These are phyloP conservation scores for Zygoascus meyerae DNA, from an alignment of 1,139 yeast genomes.

Conservation along the genomic window DNA sequence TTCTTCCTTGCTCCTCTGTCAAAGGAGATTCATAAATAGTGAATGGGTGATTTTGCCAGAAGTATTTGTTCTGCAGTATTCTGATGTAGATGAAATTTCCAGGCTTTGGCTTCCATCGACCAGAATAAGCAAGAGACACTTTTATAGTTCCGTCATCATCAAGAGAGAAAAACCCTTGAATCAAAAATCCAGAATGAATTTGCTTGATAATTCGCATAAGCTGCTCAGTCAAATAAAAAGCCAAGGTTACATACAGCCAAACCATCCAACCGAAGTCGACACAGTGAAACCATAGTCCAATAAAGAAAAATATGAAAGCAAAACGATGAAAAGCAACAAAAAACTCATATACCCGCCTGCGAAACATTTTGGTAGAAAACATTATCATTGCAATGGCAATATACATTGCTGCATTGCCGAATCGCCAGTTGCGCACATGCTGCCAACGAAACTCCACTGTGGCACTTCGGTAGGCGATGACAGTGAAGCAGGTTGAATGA, in stretches of 20 bases:
- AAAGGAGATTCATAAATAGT: slow-evolving; percentile 40
- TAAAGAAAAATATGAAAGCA: slow-evolving; percentile 39
- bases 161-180: slow-evolving; percentile 34
- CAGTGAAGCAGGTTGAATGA: slow-evolving; percentile 32
- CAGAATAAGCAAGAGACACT: slow-evolving; percentile 23
- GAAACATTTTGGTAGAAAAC: slow-evolving; percentile 17
- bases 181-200: slow-evolving; percentile 37
- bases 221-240: slow-evolving; percentile 39
- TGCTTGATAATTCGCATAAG: slow-evolving; percentile 26
- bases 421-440: slow-evolving; percentile 42
- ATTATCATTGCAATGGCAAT: slow-evolving; percentile 14
- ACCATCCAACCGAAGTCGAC: slow-evolving; percentile 48
- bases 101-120: slow-evolving; percentile 41
- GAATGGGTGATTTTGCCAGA: slow-evolving; percentile 65
- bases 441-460: slow-evolving; percentile 36
- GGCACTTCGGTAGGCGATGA: slow-evolving; percentile 35
- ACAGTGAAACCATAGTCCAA: slow-evolving; percentile 38
- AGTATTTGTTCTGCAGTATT: slow-evolving; percentile 37
- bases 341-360: slow-evolving; percentile 42
- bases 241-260: slow-evolving; percentile 36
- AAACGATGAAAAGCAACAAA: slow-evolving; percentile 34
- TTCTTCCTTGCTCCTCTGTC: slow-evolving; percentile 17
- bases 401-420: slow-evolving; percentile 37
- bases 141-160: slow-evolving; percentile 26
- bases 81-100: slow-evolving; percentile 57